Base-by-base conservation (phyloP, 2,329 filamentous ascomycete genomes). In the Didymella lethalis region DNA sequence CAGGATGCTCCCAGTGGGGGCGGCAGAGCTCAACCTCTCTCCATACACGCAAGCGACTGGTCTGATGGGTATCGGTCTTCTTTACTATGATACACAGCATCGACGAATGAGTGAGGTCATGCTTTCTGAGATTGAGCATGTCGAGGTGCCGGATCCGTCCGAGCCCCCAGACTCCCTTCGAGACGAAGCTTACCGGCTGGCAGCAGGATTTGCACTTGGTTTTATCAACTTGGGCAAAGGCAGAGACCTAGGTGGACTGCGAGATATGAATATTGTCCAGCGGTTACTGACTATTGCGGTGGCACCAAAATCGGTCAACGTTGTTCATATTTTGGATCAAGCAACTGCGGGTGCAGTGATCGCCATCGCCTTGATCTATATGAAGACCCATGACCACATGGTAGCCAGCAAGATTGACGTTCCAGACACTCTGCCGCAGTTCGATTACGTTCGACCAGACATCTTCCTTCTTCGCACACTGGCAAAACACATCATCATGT, bases 91-190 rank as follows among this genome's bases (percentile, higher is more conserved):
- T 73, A 97, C 93, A 28, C 94, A 98, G 71, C 96, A 99, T 78
- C 90, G 96, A 29, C 89, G 96, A 36, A 99, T 99, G 95, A 98
- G 93, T 73, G 95, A 99, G 75, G 92, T 98, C 18, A 97, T 99
- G 92, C 86, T 99, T 49, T 98, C 94, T 0, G 95, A 99, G 75
- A 95, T 99, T 61, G 93, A 97, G 74, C 90, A 93, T 63, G 85
- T 92, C 50, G 92, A 95, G 26, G 85, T 91, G 36, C 90, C 94
- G 52, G 93, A 97, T 59, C 82, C 83, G 5, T 82, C 83, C 26
- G 77, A 82, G 51, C 81, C 84, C 7, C 90, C 93, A 57, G 92
- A 97, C 69, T 88, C 88, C 23, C 79, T 98, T 48, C 88, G 94
- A 25, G 94, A 96, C 72, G 95, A 99, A 79, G 93, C 93, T n/a